These are phyloP conservation scores for Infundibulicybe gibba DNA, from an alignment of 768 basidiomycete species.

Conservation along the genomic window DNA sequence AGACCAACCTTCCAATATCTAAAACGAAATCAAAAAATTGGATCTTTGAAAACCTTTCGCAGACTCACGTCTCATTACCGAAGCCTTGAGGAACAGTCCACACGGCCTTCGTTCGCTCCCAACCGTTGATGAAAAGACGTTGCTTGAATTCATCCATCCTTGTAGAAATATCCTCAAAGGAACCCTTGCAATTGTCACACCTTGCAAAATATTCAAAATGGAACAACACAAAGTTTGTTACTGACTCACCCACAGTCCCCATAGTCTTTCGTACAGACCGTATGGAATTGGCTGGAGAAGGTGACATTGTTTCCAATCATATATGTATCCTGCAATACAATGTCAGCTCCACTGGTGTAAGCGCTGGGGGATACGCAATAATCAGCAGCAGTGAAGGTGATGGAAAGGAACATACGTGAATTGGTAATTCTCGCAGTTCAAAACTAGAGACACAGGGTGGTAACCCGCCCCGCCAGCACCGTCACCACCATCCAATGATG, in stretches of 20 bases:
- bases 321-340: conserved; percentile 69
- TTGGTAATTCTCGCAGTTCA: conserved; percentile 65
- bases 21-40: conserved; percentile 1
- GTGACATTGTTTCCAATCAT: conserved; percentile 60
- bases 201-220: conserved; percentile 11
- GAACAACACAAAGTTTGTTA: not conserved
- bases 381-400: not conserved
- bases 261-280: conserved; percentile 58
- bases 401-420: conserved; percentile 34
- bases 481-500: conserved; percentile 50
- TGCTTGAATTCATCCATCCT: conserved; percentile 65
- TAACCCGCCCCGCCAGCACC: conserved; percentile 49
- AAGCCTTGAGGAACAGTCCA: conserved; percentile 86
- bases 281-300: conserved; percentile 57
- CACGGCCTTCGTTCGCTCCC: conserved; percentile 64
- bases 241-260: conserved; percentile 64
- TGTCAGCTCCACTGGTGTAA: conserved; percentile 58
- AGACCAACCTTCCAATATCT: conserved; percentile 48
- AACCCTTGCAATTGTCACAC: conserved; percentile 61
- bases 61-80: conserved; percentile 49
- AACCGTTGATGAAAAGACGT: conserved; percentile 58
- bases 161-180: conserved; percentile 65
- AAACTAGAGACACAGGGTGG: conserved; percentile 62
- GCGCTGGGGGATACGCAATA: conserved; percentile 17
- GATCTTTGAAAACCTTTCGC: not conserved